These are phyloP conservation scores for Trypanosomatidae sp. DNA, from an alignment of 208 protist genomes.

Conservation along the genomic window DNA sequence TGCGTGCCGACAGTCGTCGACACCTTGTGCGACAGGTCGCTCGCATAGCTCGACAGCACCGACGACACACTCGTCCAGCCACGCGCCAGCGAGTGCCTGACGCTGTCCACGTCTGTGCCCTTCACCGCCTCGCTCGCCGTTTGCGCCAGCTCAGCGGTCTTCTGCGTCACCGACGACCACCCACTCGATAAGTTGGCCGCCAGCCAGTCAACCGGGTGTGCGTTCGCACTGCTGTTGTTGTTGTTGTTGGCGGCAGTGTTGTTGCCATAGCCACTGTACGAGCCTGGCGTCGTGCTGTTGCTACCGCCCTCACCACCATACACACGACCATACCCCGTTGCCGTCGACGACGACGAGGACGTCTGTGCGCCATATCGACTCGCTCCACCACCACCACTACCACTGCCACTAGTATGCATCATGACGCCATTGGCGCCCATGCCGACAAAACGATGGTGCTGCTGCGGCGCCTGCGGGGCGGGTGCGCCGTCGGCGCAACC, in stretches of 20 bases:
- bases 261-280: background rate
- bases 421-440: slow-evolving; percentile 16
- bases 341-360: background rate
- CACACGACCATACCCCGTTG: background rate
- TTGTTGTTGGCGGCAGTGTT: background rate
- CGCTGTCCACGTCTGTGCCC: slow-evolving; percentile 35
- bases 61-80: slow-evolving; percentile 34
- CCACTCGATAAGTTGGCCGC: slow-evolving; percentile 29
- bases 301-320: background rate
- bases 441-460: slow-evolving; percentile 34
- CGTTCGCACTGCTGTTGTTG: slow-evolving; percentile 4
- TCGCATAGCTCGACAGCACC: slow-evolving; percentile 26
- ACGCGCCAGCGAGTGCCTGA: slow-evolving; percentile 26
- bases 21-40: slow-evolving; percentile 28
- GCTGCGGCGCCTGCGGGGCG: slow-evolving; percentile 18
- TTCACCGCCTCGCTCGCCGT: slow-evolving; percentile 36
- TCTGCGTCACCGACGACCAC: slow-evolving; percentile 43
- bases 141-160: slow-evolving; percentile 44
- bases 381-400: background rate
- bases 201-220: slow-evolving; percentile 27
- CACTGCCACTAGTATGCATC: background rate
- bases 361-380: background rate
- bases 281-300: background rate
- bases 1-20: slow-evolving; percentile 1
- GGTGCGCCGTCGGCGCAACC: background rate